phyloP scores from a whole-genome alignment of 176 grass and related monocot species.

The Urochloa ruziziensis region DNA sequence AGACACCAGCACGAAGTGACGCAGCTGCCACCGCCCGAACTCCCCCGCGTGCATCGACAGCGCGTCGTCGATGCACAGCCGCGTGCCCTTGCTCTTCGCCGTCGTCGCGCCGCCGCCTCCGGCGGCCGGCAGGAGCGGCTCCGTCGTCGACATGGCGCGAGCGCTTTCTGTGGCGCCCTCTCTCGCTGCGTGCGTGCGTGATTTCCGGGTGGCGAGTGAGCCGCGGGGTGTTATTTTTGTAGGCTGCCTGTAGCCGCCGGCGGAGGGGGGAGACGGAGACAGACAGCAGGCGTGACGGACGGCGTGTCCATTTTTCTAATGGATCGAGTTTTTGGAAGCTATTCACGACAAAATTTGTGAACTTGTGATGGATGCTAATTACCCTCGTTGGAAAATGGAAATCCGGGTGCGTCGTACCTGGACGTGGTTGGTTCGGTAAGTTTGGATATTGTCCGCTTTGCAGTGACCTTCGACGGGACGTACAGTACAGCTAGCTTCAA shows the following conservation, averaged over 20 bases:
- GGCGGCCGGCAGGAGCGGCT: constrained; percentile 21
- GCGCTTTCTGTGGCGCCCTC: too few species aligned
- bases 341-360: too few species aligned
- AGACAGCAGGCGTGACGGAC: too few species aligned
- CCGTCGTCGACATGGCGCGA: constrained; percentile 26
- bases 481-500: too few species aligned
- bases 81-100: background rate
- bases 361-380: too few species aligned
- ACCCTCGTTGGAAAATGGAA: too few species aligned
- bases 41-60: constrained; percentile 61
- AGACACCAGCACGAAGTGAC: constrained; percentile 76
- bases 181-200: background rate
- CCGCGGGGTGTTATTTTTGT: constrained; percentile 11
- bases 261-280: background rate
- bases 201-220: background rate
- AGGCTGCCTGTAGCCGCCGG: background rate
- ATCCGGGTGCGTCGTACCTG: too few species aligned
- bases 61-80: constrained; percentile 77
- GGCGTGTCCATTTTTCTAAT: too few species aligned
- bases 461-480: too few species aligned
- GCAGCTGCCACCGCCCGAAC: constrained; percentile 95
- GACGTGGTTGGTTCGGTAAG: too few species aligned
- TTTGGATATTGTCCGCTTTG: too few species aligned
- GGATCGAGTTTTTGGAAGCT: too few species aligned
- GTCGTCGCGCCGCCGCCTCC: background rate